Evolutionary conservation across 345 rosid species (phyloP), one percentile per base, ranked within the genome.

Genomic region (Mercurialis annua): DNA sequence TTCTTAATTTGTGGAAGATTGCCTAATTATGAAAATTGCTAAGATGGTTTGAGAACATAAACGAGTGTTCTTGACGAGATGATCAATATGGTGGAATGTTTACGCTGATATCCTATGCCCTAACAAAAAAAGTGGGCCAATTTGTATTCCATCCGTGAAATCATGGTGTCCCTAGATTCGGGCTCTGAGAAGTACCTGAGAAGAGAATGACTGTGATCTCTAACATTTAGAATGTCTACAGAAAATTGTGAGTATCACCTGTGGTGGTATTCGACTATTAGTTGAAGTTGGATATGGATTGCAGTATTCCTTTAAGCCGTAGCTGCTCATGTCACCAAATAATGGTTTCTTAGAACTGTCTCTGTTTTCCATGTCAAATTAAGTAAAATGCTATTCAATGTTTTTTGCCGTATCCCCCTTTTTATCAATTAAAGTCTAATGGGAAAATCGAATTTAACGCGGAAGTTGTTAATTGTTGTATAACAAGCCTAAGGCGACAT

Each of bases 1-100:
- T 67, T 24, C 23, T 18, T 55, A 29, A 23, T 56, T 44, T 57
- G 36, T 66, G 61, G 42, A 49, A 20, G 52, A 26, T 29, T 62
- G 24, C n/a, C 6, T 57, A 30, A 21, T 72, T 27, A 30, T 54
- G 47, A 7, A 40, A 40, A 1, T 40, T 10, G 44, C 8, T 7
- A 40, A 14, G 44, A 40, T 40, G 44, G 10, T 40, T 40, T 40
- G 8, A 40, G 11, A n/a, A 40, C 11, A 14, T 40, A 9, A 40
- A 34, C 21, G 20, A 4, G 55, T 26, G 5, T 50, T 56, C 31
- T 10, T 33, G 17, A 74, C 63, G 65, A 62, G 59, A 63, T 29
- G 44, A 44, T 46, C 66, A 17, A 11, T 30, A 40, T 56, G 47
- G 10, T 56, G 63, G 18, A 50, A 11, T 1, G 10, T n/a, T 53